Evolutionary conservation across 371 early-diverging fungal species (phyloP).

Genomic region (Mucor velutinosus): DNA sequence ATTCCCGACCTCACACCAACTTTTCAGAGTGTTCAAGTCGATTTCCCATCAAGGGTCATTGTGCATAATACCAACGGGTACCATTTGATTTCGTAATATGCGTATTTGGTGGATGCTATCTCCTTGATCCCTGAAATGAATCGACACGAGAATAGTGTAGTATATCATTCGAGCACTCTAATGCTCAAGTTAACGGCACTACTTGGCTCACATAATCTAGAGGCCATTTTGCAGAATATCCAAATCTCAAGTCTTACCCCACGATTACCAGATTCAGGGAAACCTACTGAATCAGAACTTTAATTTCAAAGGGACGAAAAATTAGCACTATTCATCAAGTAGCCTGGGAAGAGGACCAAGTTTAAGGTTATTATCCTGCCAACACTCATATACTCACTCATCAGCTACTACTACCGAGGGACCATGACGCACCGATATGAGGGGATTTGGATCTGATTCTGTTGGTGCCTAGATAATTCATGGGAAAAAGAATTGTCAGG

Average conservation of each 20-base stretch:
- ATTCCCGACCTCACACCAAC: background rate
- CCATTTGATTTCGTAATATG: background rate
- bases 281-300: background rate
- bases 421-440: background rate
- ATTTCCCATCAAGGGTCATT: background rate
- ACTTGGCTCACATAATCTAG: background rate
- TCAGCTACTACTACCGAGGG: background rate
- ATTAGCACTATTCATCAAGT: background rate
- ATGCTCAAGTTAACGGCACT: background rate
- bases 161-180: no score
- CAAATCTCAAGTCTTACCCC: background rate
- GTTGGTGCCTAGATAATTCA: background rate
- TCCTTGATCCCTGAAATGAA: no score
- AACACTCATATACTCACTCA: background rate
- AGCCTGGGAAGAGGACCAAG: background rate
- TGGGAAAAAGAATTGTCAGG: background rate
- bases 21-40: background rate
- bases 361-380: background rate
- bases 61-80: background rate
- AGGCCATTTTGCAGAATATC: background rate
- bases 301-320: background rate
- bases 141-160: no score
- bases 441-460: background rate
- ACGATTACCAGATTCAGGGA: background rate
- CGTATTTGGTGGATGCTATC: background rate